Evolutionary conservation across 768 basidiomycete species (phyloP).

Genomic region (Lepiota brunneoincarnata): DNA sequence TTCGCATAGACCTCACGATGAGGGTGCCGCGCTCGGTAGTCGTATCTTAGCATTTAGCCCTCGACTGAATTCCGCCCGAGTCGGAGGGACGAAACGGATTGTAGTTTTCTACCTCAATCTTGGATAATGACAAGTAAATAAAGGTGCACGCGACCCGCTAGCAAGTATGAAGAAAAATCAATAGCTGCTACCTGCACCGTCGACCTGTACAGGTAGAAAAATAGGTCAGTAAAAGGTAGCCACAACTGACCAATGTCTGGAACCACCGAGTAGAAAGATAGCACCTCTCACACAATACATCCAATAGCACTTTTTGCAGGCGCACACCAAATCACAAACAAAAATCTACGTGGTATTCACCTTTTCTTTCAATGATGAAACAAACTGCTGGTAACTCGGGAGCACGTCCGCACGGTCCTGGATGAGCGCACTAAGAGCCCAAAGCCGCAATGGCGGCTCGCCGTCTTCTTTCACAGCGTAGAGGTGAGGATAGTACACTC

Average conservation of each 20-base stretch:
- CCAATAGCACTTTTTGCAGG: not conserved
- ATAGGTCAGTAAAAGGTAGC: not conserved
- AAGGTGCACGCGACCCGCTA: not conserved
- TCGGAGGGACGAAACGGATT: no score
- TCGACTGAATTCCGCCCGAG: not conserved
- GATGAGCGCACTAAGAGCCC: conserved; percentile 92
- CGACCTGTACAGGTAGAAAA: conserved; percentile 20
- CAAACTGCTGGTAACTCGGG: conserved; percentile 95
- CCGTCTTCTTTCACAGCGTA: conserved; percentile 99
- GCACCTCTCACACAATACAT: not conserved
- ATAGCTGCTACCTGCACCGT: conserved; percentile 21
- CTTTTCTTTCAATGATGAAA: conserved; percentile 89
- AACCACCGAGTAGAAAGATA: no score
- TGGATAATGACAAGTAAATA: no score
- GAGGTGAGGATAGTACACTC: conserved; percentile 89
- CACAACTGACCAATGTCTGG: no score
- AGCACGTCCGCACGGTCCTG: conserved; percentile 95
- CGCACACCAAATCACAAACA: not conserved
- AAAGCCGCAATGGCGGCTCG: conserved; percentile 89
- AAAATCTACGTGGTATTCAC: conserved; percentile 36
- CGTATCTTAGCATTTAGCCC: not conserved
- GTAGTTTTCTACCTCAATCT: no score
- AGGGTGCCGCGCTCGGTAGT: no score
- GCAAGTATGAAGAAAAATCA: not conserved
- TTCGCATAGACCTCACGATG: no score